phyloP scores from a whole-genome alignment of 129 eudicot genomes.

The Saussurea involucrata region DNA sequence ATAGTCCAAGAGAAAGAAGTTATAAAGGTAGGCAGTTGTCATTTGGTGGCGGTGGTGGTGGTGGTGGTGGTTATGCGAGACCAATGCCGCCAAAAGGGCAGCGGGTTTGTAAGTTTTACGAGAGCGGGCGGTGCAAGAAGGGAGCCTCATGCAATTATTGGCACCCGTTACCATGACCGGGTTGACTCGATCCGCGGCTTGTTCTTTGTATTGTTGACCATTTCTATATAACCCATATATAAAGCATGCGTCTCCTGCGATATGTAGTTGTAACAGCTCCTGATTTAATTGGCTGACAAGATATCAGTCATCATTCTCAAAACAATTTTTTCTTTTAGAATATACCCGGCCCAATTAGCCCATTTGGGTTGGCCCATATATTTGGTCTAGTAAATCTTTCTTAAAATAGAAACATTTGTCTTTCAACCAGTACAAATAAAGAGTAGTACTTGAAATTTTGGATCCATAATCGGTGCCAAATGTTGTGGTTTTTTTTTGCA shows the following conservation, averaged over 20 bases:
- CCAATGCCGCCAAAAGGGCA: conserved; percentile 48
- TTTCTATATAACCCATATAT: conserved; percentile 19
- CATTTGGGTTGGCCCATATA: background rate
- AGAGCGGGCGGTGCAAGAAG: conserved; percentile 68
- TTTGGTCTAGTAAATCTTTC: background rate
- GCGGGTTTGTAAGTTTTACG: conserved; percentile 65
- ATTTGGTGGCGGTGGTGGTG: conserved; percentile 25
- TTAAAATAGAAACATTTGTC: background rate
- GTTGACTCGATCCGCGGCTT: background rate
- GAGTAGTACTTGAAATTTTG: background rate
- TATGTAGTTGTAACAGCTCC: conserved; percentile 22
- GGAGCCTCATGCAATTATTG: conserved; percentile 72
- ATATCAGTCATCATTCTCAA: conserved; percentile 21
- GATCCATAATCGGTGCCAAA: background rate
- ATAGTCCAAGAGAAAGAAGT: conserved; percentile 42
- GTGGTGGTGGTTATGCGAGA: conserved; percentile 46
- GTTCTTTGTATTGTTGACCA: conserved; percentile 23
- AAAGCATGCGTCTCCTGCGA: conserved; percentile 11
- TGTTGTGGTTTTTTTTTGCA: background rate
- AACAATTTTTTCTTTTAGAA: background rate
- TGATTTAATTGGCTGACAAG: conserved; percentile 27
- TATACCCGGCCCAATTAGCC: background rate
- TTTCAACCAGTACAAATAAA: background rate
- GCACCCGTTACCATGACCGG: conserved; percentile 46
- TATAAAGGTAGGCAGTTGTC: conserved; percentile 32